phyloP scores from a whole-genome alignment of 2,329 filamentous ascomycete species.

The Phyllosticta citriasiana region DNA sequence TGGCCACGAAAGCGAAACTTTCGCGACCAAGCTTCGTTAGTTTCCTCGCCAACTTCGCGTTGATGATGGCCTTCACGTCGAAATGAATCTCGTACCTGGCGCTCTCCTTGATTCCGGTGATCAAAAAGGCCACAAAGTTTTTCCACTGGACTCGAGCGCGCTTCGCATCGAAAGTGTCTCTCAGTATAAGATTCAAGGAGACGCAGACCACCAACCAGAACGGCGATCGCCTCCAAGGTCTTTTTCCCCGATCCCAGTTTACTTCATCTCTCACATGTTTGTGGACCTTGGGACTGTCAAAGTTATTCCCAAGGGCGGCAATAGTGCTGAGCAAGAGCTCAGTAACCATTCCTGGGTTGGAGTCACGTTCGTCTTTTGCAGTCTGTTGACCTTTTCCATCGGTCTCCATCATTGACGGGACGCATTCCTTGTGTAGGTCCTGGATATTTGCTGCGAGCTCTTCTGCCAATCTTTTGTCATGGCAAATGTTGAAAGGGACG shows the following conservation, averaged over 20 bases:
- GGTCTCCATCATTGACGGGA: background rate
- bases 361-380: conserved; percentile 39
- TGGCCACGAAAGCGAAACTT: background rate
- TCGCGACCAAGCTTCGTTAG: conserved; percentile 1
- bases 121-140: conserved; percentile 39
- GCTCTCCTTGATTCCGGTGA: conserved; percentile 27
- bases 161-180: background rate
- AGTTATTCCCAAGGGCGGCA: background rate
- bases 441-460: conserved; percentile 24
- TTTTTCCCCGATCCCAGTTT: conserved; percentile 24
- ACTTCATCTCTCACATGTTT: conserved; percentile 46
- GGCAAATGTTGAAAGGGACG: conserved; percentile 19
- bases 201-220: conserved; percentile 45
- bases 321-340: conserved; percentile 33
- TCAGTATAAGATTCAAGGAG: conserved; percentile 27
- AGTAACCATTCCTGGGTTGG: conserved; percentile 43
- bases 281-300: conserved; percentile 21
- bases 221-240: conserved; percentile 41
- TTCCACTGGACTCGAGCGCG: conserved; percentile 34
- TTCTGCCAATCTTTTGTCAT: conserved; percentile 13
- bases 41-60: conserved; percentile 16
- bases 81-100: conserved; percentile 6
- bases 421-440: conserved; percentile 28
- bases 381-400: conserved; percentile 28
- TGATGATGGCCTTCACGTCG: conserved; percentile 13